phyloP scores from a whole-genome alignment of 371 early-diverging fungal genomes.

The Lichtheimia corymbifera region DNA sequence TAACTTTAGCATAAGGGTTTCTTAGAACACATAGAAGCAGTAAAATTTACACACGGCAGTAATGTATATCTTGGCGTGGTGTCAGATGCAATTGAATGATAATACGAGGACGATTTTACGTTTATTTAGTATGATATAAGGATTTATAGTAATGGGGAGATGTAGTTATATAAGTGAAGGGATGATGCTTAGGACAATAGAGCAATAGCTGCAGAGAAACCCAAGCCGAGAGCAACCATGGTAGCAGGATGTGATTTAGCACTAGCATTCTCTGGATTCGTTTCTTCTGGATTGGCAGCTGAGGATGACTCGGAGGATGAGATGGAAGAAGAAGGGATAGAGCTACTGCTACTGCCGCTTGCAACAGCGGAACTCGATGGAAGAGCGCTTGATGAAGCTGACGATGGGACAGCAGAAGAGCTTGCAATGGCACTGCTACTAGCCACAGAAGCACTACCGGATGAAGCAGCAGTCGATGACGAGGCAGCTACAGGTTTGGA shows the following conservation, averaged over 20 bases:
- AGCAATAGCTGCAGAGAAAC: too few species aligned
- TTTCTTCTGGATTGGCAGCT: conserved; percentile 2
- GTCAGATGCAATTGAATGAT: too few species aligned
- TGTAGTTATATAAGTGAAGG: too few species aligned
- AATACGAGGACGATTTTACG: too few species aligned
- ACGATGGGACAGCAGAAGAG: conserved; percentile 10
- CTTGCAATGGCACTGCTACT: neutral
- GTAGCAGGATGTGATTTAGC: neutral
- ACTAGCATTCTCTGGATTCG: neutral
- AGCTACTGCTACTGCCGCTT: neutral
- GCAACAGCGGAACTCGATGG: neutral
- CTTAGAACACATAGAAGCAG: too few species aligned
- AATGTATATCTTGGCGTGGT: too few species aligned
- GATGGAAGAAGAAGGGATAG: conserved; percentile 13
- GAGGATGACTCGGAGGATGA: conserved; percentile 11
- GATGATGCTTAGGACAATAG: too few species aligned
- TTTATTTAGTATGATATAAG: too few species aligned
- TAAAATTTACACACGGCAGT: too few species aligned
- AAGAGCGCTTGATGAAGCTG: conserved; percentile 4
- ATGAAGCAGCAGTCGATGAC: conserved; percentile 7
- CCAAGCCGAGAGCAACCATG: neutral
- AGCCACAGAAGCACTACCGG: conserved; percentile 4
- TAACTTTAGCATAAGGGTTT: too few species aligned
- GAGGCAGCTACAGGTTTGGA: conserved; percentile 7
- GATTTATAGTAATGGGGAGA: too few species aligned